Base-by-base conservation (phyloP, 2,329 filamentous ascomycete genomes). In the Epichloe glyceriae region DNA sequence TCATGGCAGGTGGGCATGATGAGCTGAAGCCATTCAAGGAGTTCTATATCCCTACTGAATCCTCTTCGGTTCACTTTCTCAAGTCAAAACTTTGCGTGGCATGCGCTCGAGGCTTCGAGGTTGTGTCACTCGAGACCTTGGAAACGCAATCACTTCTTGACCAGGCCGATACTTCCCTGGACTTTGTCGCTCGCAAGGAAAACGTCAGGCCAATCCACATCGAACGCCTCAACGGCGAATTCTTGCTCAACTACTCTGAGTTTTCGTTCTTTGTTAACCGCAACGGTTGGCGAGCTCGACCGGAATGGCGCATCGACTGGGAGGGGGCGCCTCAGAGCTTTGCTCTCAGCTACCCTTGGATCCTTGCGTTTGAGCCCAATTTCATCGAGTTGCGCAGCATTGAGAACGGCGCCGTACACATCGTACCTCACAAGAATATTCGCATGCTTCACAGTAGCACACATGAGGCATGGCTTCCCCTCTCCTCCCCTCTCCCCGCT, bases 251-350 rank as follows among this genome's bases (percentile, higher is more conserved):
- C 69, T 98, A 98, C 71, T 93, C 88, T 4, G 93, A 98, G 66
- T 98, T 96, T 69, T 95, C 88, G 12, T 98, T 98, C 79, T 98
- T 97, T 62, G 93, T 98, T 64, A 97, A 98, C 69, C 82, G 93
- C 61, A 97, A 98, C 66, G 93, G 93, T 38, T 98, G 93, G 93
- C 83, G 93, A 55, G 91, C 91, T 50, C 79, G 90, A 61, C 89
- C 90, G 5, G 93, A 98, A 67, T 98, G 93, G 93, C 84, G 86
- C 61, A 95, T 98, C 63, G 86, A 91, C 56, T 98, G 93, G 93
- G 93, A 98, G 71, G 93, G 93, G 51, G 87, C 82, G 43, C 93
- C 93, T 40, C 85, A 88, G 61, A 85, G 83, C 52, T 98, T 98
- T 67, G 93, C 93, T 1, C 82, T 97, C 50, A 95, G 89, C 58